Conservation (phyloP, 2,329 filamentous ascomycete genomes). For the Leptosphaerulina australis region DNA sequence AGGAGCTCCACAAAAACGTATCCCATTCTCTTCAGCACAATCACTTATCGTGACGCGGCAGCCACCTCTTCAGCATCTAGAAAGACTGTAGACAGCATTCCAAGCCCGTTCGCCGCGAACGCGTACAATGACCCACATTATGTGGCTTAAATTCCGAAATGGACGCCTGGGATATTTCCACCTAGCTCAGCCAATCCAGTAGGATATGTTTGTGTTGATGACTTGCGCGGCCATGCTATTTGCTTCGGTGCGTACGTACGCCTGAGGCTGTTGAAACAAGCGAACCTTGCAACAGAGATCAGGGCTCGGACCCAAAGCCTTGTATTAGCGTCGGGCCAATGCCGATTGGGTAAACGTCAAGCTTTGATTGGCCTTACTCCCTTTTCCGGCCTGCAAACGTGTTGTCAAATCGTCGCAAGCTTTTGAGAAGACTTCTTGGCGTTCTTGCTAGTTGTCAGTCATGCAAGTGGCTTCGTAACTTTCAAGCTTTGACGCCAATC, state of each 20-base stretch:
- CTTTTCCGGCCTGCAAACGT: slow-evolving; percentile 1
- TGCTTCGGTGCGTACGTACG: slow-evolving; percentile 17
- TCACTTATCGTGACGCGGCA: slow-evolving; percentile 22
- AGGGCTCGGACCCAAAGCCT: slow-evolving; percentile 5
- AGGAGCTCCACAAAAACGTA: neutral
- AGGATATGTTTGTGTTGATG: neutral
- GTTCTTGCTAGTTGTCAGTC: neutral
- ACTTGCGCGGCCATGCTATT: slow-evolving; percentile 7
- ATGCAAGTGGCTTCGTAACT: neutral
- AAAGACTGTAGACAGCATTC: slow-evolving; percentile 2
- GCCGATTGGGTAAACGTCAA: neutral
- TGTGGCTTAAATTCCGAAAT: slow-evolving; percentile 2
- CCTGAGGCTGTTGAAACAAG: slow-evolving; percentile 22
- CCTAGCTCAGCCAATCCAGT: slow-evolving; percentile 1
- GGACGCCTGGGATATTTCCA: neutral
- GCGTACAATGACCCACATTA: slow-evolving; percentile 7
- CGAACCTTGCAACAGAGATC: slow-evolving; percentile 1
- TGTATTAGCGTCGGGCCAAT: slow-evolving; percentile 6
- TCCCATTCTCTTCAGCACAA: neutral
- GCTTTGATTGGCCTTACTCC: neutral
- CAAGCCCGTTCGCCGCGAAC: slow-evolving; percentile 17
- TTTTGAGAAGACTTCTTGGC: slow-evolving; percentile 2
- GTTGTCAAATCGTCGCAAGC: slow-evolving; percentile 15
- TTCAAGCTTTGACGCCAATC: neutral
- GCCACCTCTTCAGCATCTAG: slow-evolving; percentile 2